phyloP scores from a whole-genome alignment of 176 grass and related monocot species.

The Zoysia japonica region DNA sequence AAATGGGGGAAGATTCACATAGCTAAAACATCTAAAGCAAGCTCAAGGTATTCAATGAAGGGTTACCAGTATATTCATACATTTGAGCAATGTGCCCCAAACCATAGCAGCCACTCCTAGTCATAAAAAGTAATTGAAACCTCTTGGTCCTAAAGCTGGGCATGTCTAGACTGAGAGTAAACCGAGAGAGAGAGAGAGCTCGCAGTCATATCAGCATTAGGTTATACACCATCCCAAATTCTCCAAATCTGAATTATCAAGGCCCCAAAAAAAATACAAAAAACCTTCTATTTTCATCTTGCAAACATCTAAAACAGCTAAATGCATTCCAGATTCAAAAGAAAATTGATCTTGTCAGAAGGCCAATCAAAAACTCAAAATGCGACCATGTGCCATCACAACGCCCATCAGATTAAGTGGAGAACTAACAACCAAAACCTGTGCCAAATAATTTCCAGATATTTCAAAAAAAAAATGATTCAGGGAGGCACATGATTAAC shows the following conservation, averaged over 20 bases:
- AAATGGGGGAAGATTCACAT: not conserved
- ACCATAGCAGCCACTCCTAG: not conserved
- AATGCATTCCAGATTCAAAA: constrained; percentile 4
- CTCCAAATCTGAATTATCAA: not conserved
- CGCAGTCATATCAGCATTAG: not conserved
- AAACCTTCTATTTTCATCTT: not conserved
- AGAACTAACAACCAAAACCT: not conserved
- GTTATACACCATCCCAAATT: not conserved
- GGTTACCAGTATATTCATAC: not conserved
- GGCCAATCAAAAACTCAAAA: constrained; percentile 3
- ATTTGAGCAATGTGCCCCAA: constrained; percentile 12
- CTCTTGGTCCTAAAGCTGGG: not conserved
- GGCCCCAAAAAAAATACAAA: not conserved
- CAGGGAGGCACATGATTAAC: constrained; percentile 18
- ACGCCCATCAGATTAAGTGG: not conserved
- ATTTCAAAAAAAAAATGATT: constrained; percentile 19
- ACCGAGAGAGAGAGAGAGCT: not conserved
- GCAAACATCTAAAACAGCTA: constrained; percentile 2
- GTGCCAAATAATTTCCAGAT: not conserved
- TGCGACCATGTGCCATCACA: not conserved
- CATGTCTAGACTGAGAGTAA: not conserved
- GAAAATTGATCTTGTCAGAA: not conserved
- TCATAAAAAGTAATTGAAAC: not conserved
- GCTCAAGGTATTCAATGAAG: not conserved
- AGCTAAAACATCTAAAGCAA: not conserved